Evolutionary conservation across 208 protist genomes (phyloP), one percentile per base, ranked within the genome.

Genomic region (Entamoeba nuttalli): DNA sequence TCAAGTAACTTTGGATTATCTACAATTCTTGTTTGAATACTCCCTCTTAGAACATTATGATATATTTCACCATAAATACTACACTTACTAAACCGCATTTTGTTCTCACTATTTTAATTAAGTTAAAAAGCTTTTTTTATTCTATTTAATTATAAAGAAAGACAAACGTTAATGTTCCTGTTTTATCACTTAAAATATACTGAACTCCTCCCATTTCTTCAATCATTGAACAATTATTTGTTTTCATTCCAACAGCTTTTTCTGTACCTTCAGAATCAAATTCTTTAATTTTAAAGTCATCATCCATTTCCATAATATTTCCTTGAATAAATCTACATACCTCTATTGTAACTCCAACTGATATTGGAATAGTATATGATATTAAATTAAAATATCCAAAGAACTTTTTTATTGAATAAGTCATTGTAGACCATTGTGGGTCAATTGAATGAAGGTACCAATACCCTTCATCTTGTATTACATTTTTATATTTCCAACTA

Each of bases 121-220:
- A 48, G 44, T 48, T 48, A 48, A 48, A 48, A 48, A 1, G 3
- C 0, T 84, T 30, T 30, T 25, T 84, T 2, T 5, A 3, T 84
- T 15, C 62, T 0, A 11, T 19, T 17, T 84, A 41, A 35, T 25
- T 35, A 30, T 11, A 84, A 35, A 41, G 7, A 35, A 11, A 84
- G 1, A 84, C 62, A 84, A 84, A 84, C 62, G 97, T 98, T 5
- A 98, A 96, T 7, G 97, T 98, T 41, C 97, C 97, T 11, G 97
- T 98, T 96, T 98, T 98, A 97, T 98, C 97, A n/a, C 96, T 97
- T 95, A 98, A 98, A 30, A 98, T 95, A 95, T 98, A 97, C 93
- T 98, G 62, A 41, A 96, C 93, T 4, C 41, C 51, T 69, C 94
- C 94, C 4, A 95, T 48, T 35, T 95, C 51, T 35, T 95, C 94